Evolutionary conservation across 352 stramenopile species (phyloP), one percentile per base, ranked within the genome.

Genomic region (Globisporangium rhizosaccharum): DNA sequence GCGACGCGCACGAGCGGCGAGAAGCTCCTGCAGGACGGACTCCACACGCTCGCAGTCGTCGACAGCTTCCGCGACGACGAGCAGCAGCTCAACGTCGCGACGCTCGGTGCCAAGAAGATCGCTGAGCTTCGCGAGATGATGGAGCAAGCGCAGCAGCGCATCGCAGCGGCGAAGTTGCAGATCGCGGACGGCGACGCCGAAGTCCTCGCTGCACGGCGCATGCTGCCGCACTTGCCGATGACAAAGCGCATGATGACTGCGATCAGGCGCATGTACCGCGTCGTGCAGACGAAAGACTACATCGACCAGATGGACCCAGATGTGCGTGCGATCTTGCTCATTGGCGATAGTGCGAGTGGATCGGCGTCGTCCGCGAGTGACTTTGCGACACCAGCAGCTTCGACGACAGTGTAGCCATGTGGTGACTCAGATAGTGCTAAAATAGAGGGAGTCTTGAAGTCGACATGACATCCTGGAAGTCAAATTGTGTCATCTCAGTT

Each of bases 251-350:
- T 88, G 78, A 62, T 85, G 50, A 51, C 65, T 8, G 68, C 75
- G 26, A 75, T 88, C 57, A 68, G 69, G 12, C 67, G 62, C 41
- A 79, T 87, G 58, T 80, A 87, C 70, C 75, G 76, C 33, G 61
- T 86, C 15, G 78, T 86, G 33, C 72, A 85, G 62, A 88, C 75
- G 14, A 88, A 88, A 52, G 76, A 88, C 33, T 80, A 81, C 61
- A 88, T 88, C 44, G 76, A 88, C 57, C 68, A 82, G 49, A 85
- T 87, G 76, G 70, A 69, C 33, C 71, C 69, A 5, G 73, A 85
- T 53, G 41, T 85, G 26, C 69, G 71, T 17, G 68, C 68, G 17
- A 72, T 80, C 37, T 23, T 83, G 51, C 53, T 71, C 1, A 45
- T 37, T 5, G 60, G 64, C 36, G 61, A 67, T 18, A 20, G 49